Evolutionary conservation across 2,329 filamentous ascomycete genomes (phyloP), one percentile per base, ranked within the genome.

Genomic region (Pleomassaria siparia): DNA sequence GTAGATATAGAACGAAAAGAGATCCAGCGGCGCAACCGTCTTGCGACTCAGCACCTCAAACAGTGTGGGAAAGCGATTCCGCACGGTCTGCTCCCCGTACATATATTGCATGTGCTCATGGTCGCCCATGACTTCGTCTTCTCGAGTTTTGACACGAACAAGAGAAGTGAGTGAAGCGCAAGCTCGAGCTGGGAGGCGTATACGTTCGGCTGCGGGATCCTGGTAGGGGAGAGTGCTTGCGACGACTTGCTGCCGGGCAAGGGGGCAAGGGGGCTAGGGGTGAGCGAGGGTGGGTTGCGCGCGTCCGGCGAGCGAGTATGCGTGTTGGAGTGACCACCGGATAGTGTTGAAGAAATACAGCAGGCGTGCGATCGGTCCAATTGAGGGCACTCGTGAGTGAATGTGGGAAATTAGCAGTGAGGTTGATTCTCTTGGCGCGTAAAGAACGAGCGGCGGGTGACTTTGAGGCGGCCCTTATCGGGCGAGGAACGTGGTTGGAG

Each of bases 1-100:
- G 75, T 96, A 99, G 63, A 99, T 99, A 75, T 99, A 99, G 77
- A 99, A 99, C 2, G 91, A 96, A 73, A 96, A 99, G 10, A 99
- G 80, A 67, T 99, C 95, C 48, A 99, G 92, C 0, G 94, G 94
- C 40, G 95, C 89, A 16, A 95, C 80, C n/a, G 94, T 99, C 55
- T 91, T 86, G 58, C 95, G 85, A 69, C 90, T 96, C 51, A 99
- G 78, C 46, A 99, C 94, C 74, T 99, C 95, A 69, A 95, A 96
- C 43, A 99, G 83, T 1, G 91, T 96, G 39, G 94, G 94, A 49
- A 99, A 82, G 56, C 94, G 83, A 69, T 95, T 95, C 64, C 94
- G 86, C n/a, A n/a, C n/a, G 60, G 74, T 52, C 44, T 60, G 54
- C 28, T 59, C 58, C 43, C 45, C 24, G 30, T 47, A 51, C n/a